Base-by-base conservation (phyloP, 1,284 basidiomycete genomes). In the Apiotrichum porosum region DNA sequence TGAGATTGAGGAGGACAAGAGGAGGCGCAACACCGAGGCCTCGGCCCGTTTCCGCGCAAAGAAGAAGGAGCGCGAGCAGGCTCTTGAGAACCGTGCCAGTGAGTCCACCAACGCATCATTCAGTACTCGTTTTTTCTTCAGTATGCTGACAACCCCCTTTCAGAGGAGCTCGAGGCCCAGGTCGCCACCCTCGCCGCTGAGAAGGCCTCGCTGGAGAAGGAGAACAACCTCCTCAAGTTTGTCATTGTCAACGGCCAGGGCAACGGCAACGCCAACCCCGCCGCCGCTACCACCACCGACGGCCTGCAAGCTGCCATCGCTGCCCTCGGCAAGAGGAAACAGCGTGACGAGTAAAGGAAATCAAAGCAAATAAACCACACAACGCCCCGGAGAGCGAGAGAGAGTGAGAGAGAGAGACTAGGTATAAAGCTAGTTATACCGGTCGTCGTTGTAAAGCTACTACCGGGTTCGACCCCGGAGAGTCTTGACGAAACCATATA, bases 41-140 rank as follows among this genome's bases (percentile, higher is more conserved):
- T 91, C 87, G 51, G 93, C 93, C n/a, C 86, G 94, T 14, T 98
- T 98, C 81, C 80, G 94, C 51, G 76, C 93, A 64, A 98, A 98
- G 82, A 98, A 98, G 81, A 98, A 98, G 80, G 91, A 97, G 75
- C 80, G 95, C 18, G 94, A 98, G 76, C 86, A 85, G 14, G 91
- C 91, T 10, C 77, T 98, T 15, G 94, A 98, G 74, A 80, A 79
- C 42, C 84, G 85, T 63, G 84, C 88, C 17, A 92, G 69, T 70
- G 39, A 28, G 68, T 48, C 26, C 34, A 18, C 1, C 28, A 15
- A 13, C 32, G 32, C 9, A n/a, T 6, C 26, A 28, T n/a, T n/a
- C n/a, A n/a, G n/a, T n/a, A n/a, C n/a, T n/a, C n/a, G n/a, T n/a
- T n/a, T n/a, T n/a, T n/a, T n/a, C n/a, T n/a, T n/a, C n/a, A n/a